phyloP scores from a whole-genome alignment of 2,329 filamentous ascomycete genomes.

The Penicillium griseofulvum region DNA sequence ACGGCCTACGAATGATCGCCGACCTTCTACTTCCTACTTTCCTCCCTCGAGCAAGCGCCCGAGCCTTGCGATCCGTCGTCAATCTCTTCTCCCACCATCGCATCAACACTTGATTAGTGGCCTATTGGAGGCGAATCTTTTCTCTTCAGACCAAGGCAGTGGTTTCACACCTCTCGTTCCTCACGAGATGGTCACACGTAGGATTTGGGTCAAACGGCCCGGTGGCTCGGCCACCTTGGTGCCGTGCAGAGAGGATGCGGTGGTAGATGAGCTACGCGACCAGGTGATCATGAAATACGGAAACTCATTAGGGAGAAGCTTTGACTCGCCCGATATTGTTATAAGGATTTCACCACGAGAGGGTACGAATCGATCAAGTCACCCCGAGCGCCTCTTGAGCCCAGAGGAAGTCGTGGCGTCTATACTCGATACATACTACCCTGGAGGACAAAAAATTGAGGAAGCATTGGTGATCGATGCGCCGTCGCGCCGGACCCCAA shows the following conservation, averaged over 20 bases:
- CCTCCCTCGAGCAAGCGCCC: constrained; percentile 31
- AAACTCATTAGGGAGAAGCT: constrained; percentile 84
- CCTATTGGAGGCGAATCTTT: constrained; percentile 30
- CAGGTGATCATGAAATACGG: constrained; percentile 89
- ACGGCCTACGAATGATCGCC: constrained; percentile 14
- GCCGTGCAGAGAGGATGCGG: constrained; percentile 77
- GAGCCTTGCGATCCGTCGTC: constrained; percentile 35
- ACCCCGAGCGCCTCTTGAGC: constrained; percentile 66
- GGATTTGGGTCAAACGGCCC: constrained; percentile 92
- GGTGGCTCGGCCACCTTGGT: constrained; percentile 84
- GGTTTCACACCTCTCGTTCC: constrained; percentile 18
- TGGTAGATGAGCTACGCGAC: constrained; percentile 93
- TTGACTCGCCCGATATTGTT: constrained; percentile 85
- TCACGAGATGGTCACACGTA: constrained; percentile 52
- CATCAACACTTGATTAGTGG: constrained; percentile 40
- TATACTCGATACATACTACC: constrained; percentile 78
- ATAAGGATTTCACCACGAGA: constrained; percentile 75
- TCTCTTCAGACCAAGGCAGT: constrained; percentile 22
- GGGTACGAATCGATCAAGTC: constrained; percentile 42
- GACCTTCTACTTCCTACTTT: constrained; percentile 12
- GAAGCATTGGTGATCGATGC: constrained; percentile 92
- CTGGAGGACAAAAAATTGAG: constrained; percentile 80
- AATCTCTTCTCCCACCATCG: constrained; percentile 41
- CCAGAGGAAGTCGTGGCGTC: constrained; percentile 82
- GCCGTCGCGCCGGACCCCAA: constrained; percentile 71